Conservation (phyloP, 306 rosid genomes). For the Trifolium subterraneum region DNA sequence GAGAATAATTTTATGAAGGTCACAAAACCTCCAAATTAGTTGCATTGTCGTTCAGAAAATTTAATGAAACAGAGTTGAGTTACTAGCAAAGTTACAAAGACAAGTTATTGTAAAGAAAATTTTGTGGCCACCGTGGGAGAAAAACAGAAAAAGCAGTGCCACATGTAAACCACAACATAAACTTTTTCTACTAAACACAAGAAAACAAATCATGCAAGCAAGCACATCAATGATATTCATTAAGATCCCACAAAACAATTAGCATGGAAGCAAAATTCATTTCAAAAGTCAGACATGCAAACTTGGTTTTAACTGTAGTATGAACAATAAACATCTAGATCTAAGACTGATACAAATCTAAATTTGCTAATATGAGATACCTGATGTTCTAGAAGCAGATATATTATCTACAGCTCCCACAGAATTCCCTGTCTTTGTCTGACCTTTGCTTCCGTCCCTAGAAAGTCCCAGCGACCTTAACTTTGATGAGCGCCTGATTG, state of each 20-base stretch:
- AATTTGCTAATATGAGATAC: slow-evolving; percentile 40
- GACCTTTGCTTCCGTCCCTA: slow-evolving; percentile 65
- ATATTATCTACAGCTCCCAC: slow-evolving; percentile 54
- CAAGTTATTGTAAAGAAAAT: background rate
- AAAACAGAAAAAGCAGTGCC: slow-evolving; percentile 13
- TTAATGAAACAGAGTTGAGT: slow-evolving; percentile 3
- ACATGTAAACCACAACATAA: background rate
- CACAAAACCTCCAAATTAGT: slow-evolving; percentile 4
- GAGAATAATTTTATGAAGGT: background rate
- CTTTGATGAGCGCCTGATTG: slow-evolving; percentile 77
- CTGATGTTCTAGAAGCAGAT: slow-evolving; percentile 65
- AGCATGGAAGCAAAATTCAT: slow-evolving; percentile 23
- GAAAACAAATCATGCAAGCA: slow-evolving; percentile 17
- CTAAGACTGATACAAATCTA: slow-evolving; percentile 23
- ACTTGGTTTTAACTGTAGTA: background rate
- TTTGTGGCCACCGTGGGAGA: background rate
- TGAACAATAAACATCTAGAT: slow-evolving; percentile 9
- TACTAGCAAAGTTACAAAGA: slow-evolving; percentile 3
- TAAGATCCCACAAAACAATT: background rate
- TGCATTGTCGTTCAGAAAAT: slow-evolving; percentile 19
- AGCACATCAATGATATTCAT: slow-evolving; percentile 10
- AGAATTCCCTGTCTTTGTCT: slow-evolving; percentile 48
- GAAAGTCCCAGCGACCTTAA: slow-evolving; percentile 72
- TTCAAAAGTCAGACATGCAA: slow-evolving; percentile 27
- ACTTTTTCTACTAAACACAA: slow-evolving; percentile 3